Base-by-base conservation (phyloP, 352 stramenopile genomes). In the Globisporangium spiculum region DNA sequence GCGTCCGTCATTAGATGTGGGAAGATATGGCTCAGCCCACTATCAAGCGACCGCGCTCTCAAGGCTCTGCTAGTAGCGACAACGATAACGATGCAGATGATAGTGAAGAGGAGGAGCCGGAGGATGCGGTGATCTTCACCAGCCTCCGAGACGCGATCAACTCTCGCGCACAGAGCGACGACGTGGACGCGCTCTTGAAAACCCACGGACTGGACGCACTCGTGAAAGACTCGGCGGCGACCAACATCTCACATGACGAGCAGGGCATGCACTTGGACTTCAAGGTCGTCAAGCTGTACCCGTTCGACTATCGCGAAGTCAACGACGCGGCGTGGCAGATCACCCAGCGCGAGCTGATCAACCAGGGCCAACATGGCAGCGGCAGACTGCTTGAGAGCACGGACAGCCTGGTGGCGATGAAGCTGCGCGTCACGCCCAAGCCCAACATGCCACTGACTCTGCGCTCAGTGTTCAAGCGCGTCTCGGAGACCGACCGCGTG, bases 241-340 rank as follows among this genome's bases (percentile, higher is more conserved):
- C 44, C 10, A 32, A 48, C n/a, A 62, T 62, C 32, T 50, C 30
- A 10, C 41, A 62, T 12, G 16, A 16, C 32, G 6, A n/a, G 48
- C 52, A 32, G 32, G 12, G 5, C 18, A 50, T 57, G 26, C 38
- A 38, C 10, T 24, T 68, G 36, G 20, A 68, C 34, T 41, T 59
- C 34, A 60, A 53, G 16, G 12, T 68, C 20, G 54, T 48, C 7
- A 62, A 68, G 26, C 20, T 68, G 24, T 44, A 63, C 22, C 63
- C 63, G 20, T 68, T 68, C 20, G 54, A 63, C 26, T 63, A 27
- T 14, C 63, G 53, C 9, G 36, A 27, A 2, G 41, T 68, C 36
- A 26, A 20, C 54, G 26, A 34, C 20, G 63, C 38, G 4, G 26
- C 53, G 20, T 68, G 63, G 63, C 36, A 34, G 4, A 41, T 5